These are phyloP conservation scores for Jaapia argillacea DNA, from an alignment of 768 basidiomycete genomes.

Conservation along the genomic window DNA sequence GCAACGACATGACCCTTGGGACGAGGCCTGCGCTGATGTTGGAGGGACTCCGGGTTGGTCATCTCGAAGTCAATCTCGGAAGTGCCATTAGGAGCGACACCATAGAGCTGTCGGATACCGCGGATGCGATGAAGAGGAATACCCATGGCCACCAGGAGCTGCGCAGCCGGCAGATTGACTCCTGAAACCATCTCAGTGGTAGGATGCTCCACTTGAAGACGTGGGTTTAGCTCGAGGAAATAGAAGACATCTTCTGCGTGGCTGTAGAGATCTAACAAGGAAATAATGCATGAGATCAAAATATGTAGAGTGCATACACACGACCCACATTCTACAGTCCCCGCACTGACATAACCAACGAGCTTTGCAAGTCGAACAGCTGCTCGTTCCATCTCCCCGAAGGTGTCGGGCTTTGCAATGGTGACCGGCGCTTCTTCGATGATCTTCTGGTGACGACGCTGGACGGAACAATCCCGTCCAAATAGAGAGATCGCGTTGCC, in stretches of 20 bases:
- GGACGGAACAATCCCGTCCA: conserved; percentile 98
- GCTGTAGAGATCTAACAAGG: conserved; percentile 75
- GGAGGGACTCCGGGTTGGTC: conserved; percentile 76
- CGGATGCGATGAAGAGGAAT: conserved; percentile 91
- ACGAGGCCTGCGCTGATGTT: conserved; percentile 86
- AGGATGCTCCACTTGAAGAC: conserved; percentile 99
- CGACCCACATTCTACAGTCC: conserved; percentile 88
- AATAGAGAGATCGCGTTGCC: conserved; percentile 98
- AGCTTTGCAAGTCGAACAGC: conserved; percentile 99
- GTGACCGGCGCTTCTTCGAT: conserved; percentile 99
- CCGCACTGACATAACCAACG: conserved; percentile 97
- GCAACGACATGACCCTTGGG: conserved; percentile 99
- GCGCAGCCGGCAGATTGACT: conserved; percentile 95
- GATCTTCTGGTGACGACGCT: conserved; percentile 98
- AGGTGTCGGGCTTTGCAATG: conserved; percentile 84
- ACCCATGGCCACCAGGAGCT: conserved; percentile 98
- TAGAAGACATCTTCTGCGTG: conserved; percentile 90
- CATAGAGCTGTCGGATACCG: conserved; percentile 92
- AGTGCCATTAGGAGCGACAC: conserved; percentile 79
- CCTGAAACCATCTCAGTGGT: conserved; percentile 99
- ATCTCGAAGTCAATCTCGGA: conserved; percentile 98
- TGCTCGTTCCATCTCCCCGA: conserved; percentile 97
- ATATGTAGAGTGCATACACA: too few species aligned
- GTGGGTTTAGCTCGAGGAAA: conserved; percentile 98
- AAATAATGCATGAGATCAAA: conserved; percentile 6